Base-by-base conservation (phyloP, 148 eudicot genomes). In the Persicaria tinctoria region DNA sequence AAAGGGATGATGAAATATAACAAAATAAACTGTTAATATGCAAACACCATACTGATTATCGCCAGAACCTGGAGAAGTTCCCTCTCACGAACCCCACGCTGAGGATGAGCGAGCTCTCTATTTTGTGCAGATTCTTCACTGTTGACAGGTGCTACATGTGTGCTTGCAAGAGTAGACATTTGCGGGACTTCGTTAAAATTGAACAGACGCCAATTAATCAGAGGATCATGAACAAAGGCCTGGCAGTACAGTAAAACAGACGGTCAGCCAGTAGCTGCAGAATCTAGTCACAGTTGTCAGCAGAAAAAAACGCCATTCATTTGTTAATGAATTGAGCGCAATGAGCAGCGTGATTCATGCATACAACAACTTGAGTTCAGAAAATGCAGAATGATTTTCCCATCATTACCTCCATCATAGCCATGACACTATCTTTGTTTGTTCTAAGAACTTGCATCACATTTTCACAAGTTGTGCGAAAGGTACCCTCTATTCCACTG, bases 181-280 rank as follows among this genome's bases (percentile, higher is more conserved):
- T 95, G 97, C 38, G 99, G 93, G 77, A 95, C 97, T 89, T 92
- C 97, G 70, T 95, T 95, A 84, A 89, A 89, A 83, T 92, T 92
- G 89, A 95, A 92, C 69, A 95, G 96, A 51, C 99, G 94, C 99
- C 99, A 95, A 73, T 95, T 95, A 73, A 95, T 92, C 18, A 95
- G 90, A 51, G 99, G 99, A 80, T 95, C 99, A 73, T 95, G 99
- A 74, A 95, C 99, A 79, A 92, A 95, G 38, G 99, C 99, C 99
- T 95, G 85, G 23, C 53, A 70, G 14, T 10, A 79, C 70, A 75
- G 47, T 71, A 76, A 11, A 55, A 8, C 5, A 73, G 68, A 41
- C 10, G 46, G 57, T 46, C 10, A 23, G 46, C 69, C 46, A 64
- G 5, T 66, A 38, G 70, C 70, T 47, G 27, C 13, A 66, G 13